A percentile compares a stretch with the other conserved stretches of the same genome.
Evolutionary conservation across 1,284 basidiomycete species (phyloP).

Genomic region (Cryptococcus jaspeensis): DNA sequence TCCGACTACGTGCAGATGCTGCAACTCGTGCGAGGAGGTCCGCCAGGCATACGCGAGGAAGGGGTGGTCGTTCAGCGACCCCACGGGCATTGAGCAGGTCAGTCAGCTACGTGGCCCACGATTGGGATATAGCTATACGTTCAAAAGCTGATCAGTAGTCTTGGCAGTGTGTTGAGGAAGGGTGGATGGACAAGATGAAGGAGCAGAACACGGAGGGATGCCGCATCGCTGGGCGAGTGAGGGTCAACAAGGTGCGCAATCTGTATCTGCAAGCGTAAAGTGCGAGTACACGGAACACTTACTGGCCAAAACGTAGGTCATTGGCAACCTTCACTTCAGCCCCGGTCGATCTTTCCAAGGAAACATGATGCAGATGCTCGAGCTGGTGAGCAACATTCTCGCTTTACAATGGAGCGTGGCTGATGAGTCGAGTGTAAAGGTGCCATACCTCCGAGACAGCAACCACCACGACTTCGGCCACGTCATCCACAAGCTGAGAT

Average conservation of each 20-base stretch:
- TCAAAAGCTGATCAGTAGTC: not conserved
- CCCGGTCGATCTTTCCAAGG: conserved; percentile 92
- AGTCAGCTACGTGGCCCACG: conserved; percentile 29
- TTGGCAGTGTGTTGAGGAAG: conserved; percentile 80
- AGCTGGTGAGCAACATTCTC: conserved; percentile 60
- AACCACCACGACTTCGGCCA: conserved; percentile 94
- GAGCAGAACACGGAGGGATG: conserved; percentile 93
- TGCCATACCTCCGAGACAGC: conserved; percentile 86
- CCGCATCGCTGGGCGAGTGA: conserved; percentile 83
- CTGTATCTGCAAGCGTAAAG: not conserved
- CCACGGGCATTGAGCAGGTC: conserved; percentile 89
- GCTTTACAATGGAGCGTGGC: not conserved
- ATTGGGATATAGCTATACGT: not conserved
- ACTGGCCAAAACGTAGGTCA: conserved; percentile 41
- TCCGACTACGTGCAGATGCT: conserved; percentile 59
- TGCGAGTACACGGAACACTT: not conserved
- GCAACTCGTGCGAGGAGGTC: conserved; percentile 95
- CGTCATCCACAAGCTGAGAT: conserved; percentile 75
- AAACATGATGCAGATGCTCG: conserved; percentile 77
- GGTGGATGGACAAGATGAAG: conserved; percentile 90
- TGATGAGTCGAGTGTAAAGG: conserved; percentile 10
- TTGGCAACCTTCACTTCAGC: conserved; percentile 79
- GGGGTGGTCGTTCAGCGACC: conserved; percentile 93
- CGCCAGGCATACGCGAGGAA: conserved; percentile 83
- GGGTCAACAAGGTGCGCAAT: conserved; percentile 84